Evolutionary conservation across 805 yeast species (phyloP).

Genomic region (Kluyveromyces lactis): DNA sequence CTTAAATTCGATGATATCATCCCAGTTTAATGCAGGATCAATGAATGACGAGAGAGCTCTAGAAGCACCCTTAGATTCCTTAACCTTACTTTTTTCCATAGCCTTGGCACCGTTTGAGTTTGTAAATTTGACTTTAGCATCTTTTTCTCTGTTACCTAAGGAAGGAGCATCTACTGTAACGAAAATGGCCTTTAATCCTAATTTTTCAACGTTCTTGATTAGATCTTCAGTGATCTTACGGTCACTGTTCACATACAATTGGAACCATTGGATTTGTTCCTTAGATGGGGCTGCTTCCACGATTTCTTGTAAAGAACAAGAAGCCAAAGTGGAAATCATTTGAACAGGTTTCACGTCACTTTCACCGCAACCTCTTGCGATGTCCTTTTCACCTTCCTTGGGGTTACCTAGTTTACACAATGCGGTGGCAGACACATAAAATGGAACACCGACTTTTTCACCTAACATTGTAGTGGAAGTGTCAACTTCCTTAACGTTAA

Average conservation of each 20-base stretch:
- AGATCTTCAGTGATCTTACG: conserved; percentile 52
- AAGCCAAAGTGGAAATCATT: conserved; percentile 89
- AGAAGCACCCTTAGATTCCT: conserved; percentile 76
- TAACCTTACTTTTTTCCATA: conserved; percentile 42
- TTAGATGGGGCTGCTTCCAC: conserved; percentile 55
- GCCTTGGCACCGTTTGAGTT: conserved; percentile 29
- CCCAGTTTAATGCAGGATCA: conserved; percentile 59
- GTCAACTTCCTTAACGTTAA: conserved; percentile 73
- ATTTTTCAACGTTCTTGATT: conserved; percentile 60
- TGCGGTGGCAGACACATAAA: conserved; percentile 88
- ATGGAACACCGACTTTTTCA: conserved; percentile 60
- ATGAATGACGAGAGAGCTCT: conserved; percentile 81
- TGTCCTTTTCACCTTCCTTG: conserved; percentile 74
- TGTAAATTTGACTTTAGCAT: conserved; percentile 55
- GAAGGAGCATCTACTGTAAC: conserved; percentile 92
- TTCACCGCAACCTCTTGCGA: conserved; percentile 74
- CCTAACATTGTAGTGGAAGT: conserved; percentile 70
- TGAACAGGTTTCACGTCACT: conserved; percentile 55
- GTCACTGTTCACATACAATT: conserved; percentile 75
- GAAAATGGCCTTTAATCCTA: conserved; percentile 76
- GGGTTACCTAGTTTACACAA: conserved; percentile 86
- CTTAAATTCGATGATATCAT: conserved; percentile 51
- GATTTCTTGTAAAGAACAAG: conserved; percentile 82
- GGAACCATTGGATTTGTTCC: conserved; percentile 78
- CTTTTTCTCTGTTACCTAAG: conserved; percentile 86